Percentiles rank a stretch among this genome's conserved stretches.
phyloP scores from a whole-genome alignment of 768 basidiomycete genomes.

The Serpula lacrymans region DNA sequence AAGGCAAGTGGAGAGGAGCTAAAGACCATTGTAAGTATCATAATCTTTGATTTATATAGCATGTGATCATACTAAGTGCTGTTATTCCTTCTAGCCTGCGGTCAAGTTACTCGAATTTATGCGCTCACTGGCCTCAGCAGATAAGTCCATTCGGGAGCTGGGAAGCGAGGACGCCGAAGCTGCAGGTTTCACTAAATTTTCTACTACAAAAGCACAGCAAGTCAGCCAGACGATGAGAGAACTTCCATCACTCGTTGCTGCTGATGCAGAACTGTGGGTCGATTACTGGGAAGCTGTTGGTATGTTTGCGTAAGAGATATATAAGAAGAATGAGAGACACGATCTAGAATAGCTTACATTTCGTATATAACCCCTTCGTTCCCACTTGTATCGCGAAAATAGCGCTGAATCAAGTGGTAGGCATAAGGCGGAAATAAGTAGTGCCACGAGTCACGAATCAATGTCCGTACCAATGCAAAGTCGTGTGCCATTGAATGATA shows the following conservation, averaged over 20 bases:
- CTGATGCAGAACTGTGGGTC: conserved; percentile 32
- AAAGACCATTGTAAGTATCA: conserved; percentile 25
- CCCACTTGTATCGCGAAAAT: too few relatives aligned
- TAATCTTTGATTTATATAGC: neutral
- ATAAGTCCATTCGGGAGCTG: conserved; percentile 7
- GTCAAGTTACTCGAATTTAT: conserved; percentile 30
- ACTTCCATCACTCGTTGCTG: conserved; percentile 20
- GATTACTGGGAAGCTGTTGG: conserved; percentile 33
- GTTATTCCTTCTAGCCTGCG: conserved; percentile 23
- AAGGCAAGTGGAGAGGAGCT: conserved; percentile 19
- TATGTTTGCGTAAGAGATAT: too few relatives aligned
- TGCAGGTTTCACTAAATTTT: conserved; percentile 9
- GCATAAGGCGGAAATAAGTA: too few relatives aligned
- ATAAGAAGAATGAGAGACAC: too few relatives aligned
- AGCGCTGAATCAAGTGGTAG: too few relatives aligned
- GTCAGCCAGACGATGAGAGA: conserved; percentile 33
- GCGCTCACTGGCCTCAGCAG: conserved; percentile 15
- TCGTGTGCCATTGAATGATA: too few relatives aligned
- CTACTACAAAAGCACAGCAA: conserved; percentile 22
- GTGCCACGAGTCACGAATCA: too few relatives aligned
- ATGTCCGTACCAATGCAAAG: too few relatives aligned
- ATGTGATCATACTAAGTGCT: too few relatives aligned
- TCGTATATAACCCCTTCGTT: too few relatives aligned
- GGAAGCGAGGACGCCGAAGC: conserved; percentile 1
- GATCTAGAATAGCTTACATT: too few relatives aligned